Percentiles rank a stretch among this genome's conserved stretches.
These are phyloP conservation scores for Colletotrichum sp. DNA, from an alignment of 2,329 filamentous ascomycete species.

Conservation along the genomic window DNA sequence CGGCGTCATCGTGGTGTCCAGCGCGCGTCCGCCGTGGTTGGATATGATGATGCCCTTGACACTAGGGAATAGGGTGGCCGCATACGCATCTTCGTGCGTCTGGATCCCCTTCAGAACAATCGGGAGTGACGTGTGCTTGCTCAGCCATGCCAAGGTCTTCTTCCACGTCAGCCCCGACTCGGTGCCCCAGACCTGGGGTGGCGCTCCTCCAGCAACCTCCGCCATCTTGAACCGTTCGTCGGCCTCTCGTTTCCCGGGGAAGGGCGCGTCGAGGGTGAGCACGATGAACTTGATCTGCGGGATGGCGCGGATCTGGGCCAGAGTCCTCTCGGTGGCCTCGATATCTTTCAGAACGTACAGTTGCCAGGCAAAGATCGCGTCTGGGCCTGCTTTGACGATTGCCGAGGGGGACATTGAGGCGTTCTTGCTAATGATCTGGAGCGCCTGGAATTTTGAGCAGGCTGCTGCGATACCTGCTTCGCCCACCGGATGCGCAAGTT, in stretches of 20 bases:
- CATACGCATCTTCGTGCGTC: constrained; percentile 51
- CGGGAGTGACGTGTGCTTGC: constrained; percentile 47
- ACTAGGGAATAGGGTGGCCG: constrained; percentile 13
- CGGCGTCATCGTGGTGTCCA: constrained; percentile 39
- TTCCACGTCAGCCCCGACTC: constrained; percentile 58
- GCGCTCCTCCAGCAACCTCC: constrained; percentile 35
- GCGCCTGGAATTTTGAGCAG: constrained; percentile 69
- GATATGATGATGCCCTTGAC: constrained; percentile 60
- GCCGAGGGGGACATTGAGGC: constrained; percentile 84
- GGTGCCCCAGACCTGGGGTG: constrained; percentile 33
- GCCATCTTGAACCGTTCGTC: constrained; percentile 60
- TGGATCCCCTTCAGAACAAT: constrained; percentile 64
- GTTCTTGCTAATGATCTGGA: constrained; percentile 84
- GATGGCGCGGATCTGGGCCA: constrained; percentile 69
- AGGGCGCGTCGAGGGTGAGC: constrained; percentile 29
- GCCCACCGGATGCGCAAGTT: constrained; percentile 75
- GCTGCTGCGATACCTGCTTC: constrained; percentile 80
- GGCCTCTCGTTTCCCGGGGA: constrained; percentile 59
- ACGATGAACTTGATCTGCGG: constrained; percentile 55
- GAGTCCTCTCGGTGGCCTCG: constrained; percentile 50
- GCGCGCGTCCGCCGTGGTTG: constrained; percentile 63
- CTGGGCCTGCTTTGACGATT: constrained; percentile 69
- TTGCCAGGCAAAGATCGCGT: constrained; percentile 85
- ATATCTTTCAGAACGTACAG: constrained; percentile 79
- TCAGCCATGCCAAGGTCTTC: constrained; percentile 56